A percentile compares a stretch with the other conserved stretches of the same genome.
These are phyloP conservation scores for Zymoseptoria passerinii DNA, from an alignment of 2,329 filamentous ascomycete species.

Conservation along the genomic window DNA sequence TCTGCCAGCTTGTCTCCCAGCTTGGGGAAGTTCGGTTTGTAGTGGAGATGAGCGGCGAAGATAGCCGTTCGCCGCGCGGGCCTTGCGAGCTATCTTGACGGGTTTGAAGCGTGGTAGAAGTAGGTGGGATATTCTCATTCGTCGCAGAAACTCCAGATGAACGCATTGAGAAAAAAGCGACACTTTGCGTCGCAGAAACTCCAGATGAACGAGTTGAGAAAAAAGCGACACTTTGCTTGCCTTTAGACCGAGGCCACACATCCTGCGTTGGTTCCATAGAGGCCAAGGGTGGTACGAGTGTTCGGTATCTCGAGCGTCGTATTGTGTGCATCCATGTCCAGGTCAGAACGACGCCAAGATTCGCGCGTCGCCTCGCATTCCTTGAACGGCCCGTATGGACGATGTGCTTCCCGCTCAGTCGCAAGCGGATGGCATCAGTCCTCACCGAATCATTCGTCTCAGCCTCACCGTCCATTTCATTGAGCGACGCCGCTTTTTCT, in stretches of 20 bases:
- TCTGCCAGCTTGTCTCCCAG: not conserved
- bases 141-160: not conserved
- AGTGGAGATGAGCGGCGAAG: not conserved
- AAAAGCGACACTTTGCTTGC: not conserved
- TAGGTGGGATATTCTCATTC: not conserved
- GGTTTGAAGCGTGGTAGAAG: not conserved
- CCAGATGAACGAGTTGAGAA: not conserved
- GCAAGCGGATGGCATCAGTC: no score
- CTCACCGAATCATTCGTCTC: no score
- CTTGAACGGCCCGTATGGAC: no score
- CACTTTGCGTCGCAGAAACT: not conserved
- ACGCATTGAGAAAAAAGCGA: not conserved
- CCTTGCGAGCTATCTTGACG: not conserved
- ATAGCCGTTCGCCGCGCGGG: not conserved
- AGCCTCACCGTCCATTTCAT: no score
- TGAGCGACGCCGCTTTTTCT: no score
- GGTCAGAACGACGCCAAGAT: no score
- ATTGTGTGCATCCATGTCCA: not conserved
- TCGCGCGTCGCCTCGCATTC: no score
- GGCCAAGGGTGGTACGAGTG: no score
- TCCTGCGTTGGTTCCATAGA: not conserved
- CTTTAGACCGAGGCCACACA: not conserved
- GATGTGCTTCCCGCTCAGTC: no score
- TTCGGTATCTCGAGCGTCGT: not conserved
- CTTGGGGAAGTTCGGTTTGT: not conserved